Base-by-base conservation (phyloP, 768 basidiomycete genomes). In the Tulasnella sp. region DNA sequence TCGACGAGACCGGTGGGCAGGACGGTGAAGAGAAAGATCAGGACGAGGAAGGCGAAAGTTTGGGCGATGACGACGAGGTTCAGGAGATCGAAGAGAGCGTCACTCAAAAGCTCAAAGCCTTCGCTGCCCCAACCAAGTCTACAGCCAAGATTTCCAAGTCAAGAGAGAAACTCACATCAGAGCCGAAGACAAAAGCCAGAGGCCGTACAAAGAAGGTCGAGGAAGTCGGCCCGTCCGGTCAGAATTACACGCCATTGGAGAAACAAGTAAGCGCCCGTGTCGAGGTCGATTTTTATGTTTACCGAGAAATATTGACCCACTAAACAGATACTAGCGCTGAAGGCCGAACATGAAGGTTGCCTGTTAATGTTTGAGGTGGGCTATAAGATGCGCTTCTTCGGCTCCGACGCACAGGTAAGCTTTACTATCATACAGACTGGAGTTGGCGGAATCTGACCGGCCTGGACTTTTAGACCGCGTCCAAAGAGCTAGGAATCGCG, bases 311-410 rank as follows among this genome's bases (percentile, higher is more conserved):
- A 10, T 2, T 22, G 34, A 22, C 3, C 22, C 15, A 10, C 21
- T 27, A n/a, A 3, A 30, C 29, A 59, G 56, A 48, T 66, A 7
- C 11, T 64, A 15, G 53, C 46, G 19, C 50, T 64, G 1, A 63
- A 63, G 45, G 56, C 54, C 46, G 52, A 21, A 12, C 19, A 66
- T 30, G 64, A 64, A 0, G 66, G 63, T 4, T 62, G 63, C 3
- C 63, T 92, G 34, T 73, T 92, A 11, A 81, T 92, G 77, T 73
- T 92, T 22, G 84, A 91, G 68, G 81, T 85, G 27, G 90, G 90
- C 3, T 92, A 92, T 69, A 92, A 85, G 68, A 85, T 82, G 68
- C 79, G 66, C 54, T 92, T 93, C 69, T 92, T 83, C 65, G 84
- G 81, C 50, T 83, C 91, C 21, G 91, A 92, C 66, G 91, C 91